These are phyloP conservation scores for Fistulina hepatica DNA, from an alignment of 1,284 basidiomycete species.

Conservation along the genomic window DNA sequence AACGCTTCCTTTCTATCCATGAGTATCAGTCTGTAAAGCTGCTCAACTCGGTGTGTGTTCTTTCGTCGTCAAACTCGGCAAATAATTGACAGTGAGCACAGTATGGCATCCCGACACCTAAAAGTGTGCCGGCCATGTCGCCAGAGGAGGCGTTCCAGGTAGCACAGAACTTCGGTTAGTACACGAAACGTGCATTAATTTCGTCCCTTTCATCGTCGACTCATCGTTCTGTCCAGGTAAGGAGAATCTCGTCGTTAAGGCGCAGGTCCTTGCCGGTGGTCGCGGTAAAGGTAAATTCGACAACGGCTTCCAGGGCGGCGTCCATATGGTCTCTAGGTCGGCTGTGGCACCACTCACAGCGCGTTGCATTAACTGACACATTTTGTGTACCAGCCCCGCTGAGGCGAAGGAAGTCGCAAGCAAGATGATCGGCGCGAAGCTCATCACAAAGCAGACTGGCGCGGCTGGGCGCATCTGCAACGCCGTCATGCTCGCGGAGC, in stretches of 20 bases:
- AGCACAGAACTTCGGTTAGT: slow-evolving; percentile 75
- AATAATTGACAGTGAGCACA: slow-evolving; percentile 24
- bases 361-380: slow-evolving; percentile 7
- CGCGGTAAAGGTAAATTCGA: slow-evolving; percentile 98
- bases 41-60: slow-evolving; percentile 71
- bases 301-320: slow-evolving; percentile 94
- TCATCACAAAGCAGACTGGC: slow-evolving; percentile 99
- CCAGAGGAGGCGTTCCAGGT: slow-evolving; percentile 86
- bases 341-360: slow-evolving; percentile 18
- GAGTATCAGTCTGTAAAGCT: slow-evolving; percentile 96
- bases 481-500: slow-evolving; percentile 97
- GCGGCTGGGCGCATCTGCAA: slow-evolving; percentile 90
- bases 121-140: slow-evolving; percentile 79
- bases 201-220: slow-evolving; percentile 7
- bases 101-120: slow-evolving; percentile 97
- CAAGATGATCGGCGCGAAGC: slow-evolving; percentile 92
- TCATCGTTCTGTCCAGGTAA: slow-evolving; percentile 34
- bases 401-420: slow-evolving; percentile 81
- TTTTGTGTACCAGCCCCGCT: slow-evolving; percentile 53
- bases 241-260: slow-evolving; percentile 86
- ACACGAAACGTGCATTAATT: neutral
- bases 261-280: slow-evolving; percentile 97
- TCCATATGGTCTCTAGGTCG: slow-evolving; percentile 88
- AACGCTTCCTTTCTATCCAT: slow-evolving; percentile 93
- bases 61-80: neutral